Conservation (phyloP, 73 alveolate species). For the Paramecium tetraurelia region DNA sequence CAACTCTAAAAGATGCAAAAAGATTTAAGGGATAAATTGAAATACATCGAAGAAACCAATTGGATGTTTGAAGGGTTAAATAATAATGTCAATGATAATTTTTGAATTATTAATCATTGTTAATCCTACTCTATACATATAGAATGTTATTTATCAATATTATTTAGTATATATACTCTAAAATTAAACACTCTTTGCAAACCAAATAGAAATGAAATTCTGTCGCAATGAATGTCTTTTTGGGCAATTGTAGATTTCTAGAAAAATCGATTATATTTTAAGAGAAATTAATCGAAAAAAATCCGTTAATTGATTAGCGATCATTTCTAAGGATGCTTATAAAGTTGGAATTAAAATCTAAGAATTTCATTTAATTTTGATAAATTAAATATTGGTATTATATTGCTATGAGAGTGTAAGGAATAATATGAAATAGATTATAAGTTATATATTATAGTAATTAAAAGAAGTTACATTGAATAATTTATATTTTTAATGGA, state of each 20-base stretch:
- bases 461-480: not conserved
- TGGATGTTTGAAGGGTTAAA: slow-evolving; percentile 30
- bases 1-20: not conserved
- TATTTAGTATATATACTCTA: not conserved
- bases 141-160: too few relatives aligned
- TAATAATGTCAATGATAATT: not conserved
- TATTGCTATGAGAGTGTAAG: not conserved
- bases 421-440: not conserved
- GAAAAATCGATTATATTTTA: too few relatives aligned
- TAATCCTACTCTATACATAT: not conserved
- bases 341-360: not conserved
- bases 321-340: not conserved
- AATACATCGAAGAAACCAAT: slow-evolving; percentile 18
- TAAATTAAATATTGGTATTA: not conserved
- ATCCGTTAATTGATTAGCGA: not conserved
- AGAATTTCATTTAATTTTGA: not conserved
- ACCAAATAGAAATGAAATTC: too few relatives aligned
- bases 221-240: not conserved
- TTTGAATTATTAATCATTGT: not conserved
- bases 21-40: not conserved
- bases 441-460: not conserved
- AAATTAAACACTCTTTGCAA: not conserved
- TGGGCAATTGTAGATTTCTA: not conserved
- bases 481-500: not conserved
- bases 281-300: not conserved